Conservation (phyloP, 192 early-diverging fungal species). For the Gigaspora rosea region DNA sequence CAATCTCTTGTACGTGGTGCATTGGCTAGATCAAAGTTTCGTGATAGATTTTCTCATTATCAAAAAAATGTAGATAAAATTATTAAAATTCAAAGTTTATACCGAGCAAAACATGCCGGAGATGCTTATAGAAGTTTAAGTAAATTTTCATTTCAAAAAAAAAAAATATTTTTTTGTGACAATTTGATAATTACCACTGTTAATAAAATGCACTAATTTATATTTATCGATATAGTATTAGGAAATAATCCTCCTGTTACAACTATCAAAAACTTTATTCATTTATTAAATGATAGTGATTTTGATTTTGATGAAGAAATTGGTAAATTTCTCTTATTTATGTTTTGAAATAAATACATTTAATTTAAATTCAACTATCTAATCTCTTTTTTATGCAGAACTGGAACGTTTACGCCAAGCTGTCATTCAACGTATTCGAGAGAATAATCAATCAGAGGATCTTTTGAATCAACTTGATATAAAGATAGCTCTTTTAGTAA, state of each 20-base stretch:
- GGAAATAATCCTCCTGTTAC: conserved; percentile 80
- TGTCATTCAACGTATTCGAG: conserved; percentile 86
- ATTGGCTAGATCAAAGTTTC: conserved; percentile 53
- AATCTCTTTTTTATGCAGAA: conserved; percentile 4
- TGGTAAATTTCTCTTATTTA: conserved; percentile 40
- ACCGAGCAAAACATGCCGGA: conserved; percentile 63
- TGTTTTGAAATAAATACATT: background rate
- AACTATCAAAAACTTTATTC: conserved; percentile 81
- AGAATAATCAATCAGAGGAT: conserved; percentile 78
- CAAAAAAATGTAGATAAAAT: conserved; percentile 69
- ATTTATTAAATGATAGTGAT: conserved; percentile 87
- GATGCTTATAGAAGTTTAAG: conserved; percentile 72
- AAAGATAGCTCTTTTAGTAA: conserved; percentile 94
- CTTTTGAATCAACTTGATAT: conserved; percentile 89
- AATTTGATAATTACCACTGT: too few relatives aligned
- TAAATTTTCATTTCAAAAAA: conserved; percentile 31
- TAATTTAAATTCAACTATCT: background rate
- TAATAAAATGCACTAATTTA: background rate
- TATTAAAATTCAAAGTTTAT: conserved; percentile 76
- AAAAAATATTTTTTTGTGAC: background rate
- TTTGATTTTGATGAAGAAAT: conserved; percentile 95
- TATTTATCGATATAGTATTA: conserved; percentile 40
- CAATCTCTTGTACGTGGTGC: conserved; percentile 62
- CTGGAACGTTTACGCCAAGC: conserved; percentile 80
- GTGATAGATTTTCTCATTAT: conserved; percentile 59